Evolutionary conservation across 2,329 filamentous ascomycete genomes (phyloP), one percentile per base, ranked within the genome.

Genomic region (Lachnellula suecica): DNA sequence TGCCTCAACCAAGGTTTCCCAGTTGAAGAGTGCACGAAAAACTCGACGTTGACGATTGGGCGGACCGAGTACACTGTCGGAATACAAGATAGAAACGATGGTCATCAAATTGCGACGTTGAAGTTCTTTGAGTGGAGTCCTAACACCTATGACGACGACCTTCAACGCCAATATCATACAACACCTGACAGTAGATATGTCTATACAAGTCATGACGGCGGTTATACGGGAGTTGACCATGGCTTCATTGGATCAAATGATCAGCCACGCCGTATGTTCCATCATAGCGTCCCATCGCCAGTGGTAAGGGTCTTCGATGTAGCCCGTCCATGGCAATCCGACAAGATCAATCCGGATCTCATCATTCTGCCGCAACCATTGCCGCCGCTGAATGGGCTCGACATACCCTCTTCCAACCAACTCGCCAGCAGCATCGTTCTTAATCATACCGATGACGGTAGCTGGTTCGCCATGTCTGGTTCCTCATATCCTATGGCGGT

Each of bases 401-500:
- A 82, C 47, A 73, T 77, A n/a, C 69, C 73, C 2, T 71, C 72
- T 15, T 73, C 72, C 23, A 74, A 78, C 31, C 76, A 80, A 43
- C 77, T 85, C 27, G 79, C 78, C 57, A 79, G 81, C 56, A 84
- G 82, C 51, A 84, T 97, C 1, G 96, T 94, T 65, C 79, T 97
- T 53, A 96, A 97, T 67, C 87, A 87, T 60, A 97, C 92, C 2
- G 83, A 88, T 51, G 76, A 78, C n/a, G 93, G 92, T 25, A 88
- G 89, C 55, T 97, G 93, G 91, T 99, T 93, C 69, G 94, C 92
- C 27, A 80, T 97, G 72, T 97, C 93, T 1, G 93, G 95, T 52
- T 79, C 78, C 37, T 84, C 84, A 8, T 97, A 97, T 63, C 94
- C 94, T 3, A 79, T 93, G 9, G 90, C 96, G 24, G 87, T 92